A percentile compares a stretch with the other conserved stretches of the same genome.
phyloP scores from a whole-genome alignment of 1,139 yeast species.

The Candida anutae region DNA sequence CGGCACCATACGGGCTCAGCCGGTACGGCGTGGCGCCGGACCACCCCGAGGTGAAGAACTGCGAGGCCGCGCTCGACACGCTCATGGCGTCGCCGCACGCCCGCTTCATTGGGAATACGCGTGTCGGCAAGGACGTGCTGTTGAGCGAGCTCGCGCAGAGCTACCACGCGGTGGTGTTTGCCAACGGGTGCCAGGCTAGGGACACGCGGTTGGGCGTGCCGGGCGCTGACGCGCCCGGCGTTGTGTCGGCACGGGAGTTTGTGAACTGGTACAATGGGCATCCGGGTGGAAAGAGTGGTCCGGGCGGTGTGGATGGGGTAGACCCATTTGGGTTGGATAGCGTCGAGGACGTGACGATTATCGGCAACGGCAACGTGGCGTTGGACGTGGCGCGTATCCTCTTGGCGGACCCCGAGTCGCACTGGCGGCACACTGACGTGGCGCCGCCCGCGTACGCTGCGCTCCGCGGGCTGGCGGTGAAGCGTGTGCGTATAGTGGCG shows the following conservation, averaged over 20 bases:
- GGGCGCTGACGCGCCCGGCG: conserved; percentile 57
- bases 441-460: conserved; percentile 49
- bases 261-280: conserved; percentile 97
- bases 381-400: conserved; percentile 81
- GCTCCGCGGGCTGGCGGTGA: conserved; percentile 46
- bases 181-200: conserved; percentile 70
- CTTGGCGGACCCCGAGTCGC: conserved; percentile 44
- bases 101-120: conserved; percentile 68
- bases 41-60: conserved; percentile 92
- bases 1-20: conserved; percentile 87
- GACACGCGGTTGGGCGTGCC: conserved; percentile 53
- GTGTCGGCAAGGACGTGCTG: conserved; percentile 50
- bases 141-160: conserved; percentile 41
- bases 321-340: conserved; percentile 37
- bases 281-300: conserved; percentile 48
- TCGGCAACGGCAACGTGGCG: conserved; percentile 99
- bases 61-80: conserved; percentile 72
- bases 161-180: conserved; percentile 68
- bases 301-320: conserved; percentile 10
- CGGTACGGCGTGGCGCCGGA: conserved; percentile 99
- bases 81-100: conserved; percentile 41
- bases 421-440: conserved; percentile 72
- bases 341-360: conserved; percentile 61
- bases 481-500: conserved; percentile 66
- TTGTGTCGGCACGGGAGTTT: conserved; percentile 77